Evolutionary conservation across 495 filamentous ascomycete species (phyloP).

Genomic region (Trichoderma reesei): DNA sequence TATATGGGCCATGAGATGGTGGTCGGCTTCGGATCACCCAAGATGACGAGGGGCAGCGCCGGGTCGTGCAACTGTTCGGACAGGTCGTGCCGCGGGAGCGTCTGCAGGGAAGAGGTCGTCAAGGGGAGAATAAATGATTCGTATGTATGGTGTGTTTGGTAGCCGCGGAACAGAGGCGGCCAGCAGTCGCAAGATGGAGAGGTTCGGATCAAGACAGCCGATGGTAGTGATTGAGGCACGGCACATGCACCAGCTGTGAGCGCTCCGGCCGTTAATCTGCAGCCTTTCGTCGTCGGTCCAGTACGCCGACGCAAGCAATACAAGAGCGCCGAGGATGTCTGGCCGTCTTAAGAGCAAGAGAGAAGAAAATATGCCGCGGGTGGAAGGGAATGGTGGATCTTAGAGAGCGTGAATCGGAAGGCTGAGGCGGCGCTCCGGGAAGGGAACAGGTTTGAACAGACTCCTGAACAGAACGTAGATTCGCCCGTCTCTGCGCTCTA

Average conservation of each 20-base stretch:
- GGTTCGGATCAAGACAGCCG: not conserved
- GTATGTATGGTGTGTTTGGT: not conserved
- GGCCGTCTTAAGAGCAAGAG: not conserved
- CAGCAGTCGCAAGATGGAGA: not conserved
- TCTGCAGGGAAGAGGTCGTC: not conserved
- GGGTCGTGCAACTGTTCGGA: not conserved
- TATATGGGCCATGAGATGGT: constrained; percentile 2
- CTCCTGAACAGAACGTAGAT: not conserved
- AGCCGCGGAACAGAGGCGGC: not conserved
- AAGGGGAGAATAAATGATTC: not conserved
- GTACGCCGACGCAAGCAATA: not conserved
- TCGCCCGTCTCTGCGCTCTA: not conserved
- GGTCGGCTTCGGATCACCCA: not conserved
- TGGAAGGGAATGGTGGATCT: constrained; percentile 3
- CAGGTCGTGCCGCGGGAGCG: not conserved
- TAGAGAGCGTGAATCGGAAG: not conserved
- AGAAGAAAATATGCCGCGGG: not conserved
- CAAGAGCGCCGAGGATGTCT: not conserved
- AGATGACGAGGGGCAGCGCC: not conserved
- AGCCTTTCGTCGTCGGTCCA: not conserved
- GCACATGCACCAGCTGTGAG: not conserved
- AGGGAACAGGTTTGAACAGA: not conserved
- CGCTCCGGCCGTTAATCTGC: not conserved
- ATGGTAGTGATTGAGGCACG: not conserved
- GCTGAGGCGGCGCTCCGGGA: not conserved